Evolutionary conservation across 768 basidiomycete genomes (phyloP), one percentile per base, ranked within the genome.

Genomic region (Lactarius vividus): DNA sequence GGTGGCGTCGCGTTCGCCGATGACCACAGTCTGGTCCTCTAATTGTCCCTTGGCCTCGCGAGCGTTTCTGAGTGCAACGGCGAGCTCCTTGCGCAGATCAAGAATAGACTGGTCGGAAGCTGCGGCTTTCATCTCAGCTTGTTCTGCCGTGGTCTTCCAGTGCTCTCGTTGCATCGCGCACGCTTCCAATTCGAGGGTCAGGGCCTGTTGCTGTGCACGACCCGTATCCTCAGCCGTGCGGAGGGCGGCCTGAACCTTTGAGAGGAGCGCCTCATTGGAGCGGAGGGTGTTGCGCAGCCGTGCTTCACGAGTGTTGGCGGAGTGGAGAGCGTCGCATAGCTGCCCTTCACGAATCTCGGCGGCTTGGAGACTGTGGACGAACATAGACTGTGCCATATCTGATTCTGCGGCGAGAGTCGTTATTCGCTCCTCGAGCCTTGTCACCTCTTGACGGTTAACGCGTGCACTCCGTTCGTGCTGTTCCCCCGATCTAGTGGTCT

Each of bases 31-130:
- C 33, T 57, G 62, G 13, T 18, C 28, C 33, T 57, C 42, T 2
- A 57, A 39, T n/a, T 37, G 62, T 23, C 49, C 62, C 62, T 63
- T 49, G 31, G 46, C 56, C 56, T 57, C 56, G 23, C 44, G 62
- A 2, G 44, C 62, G 44, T 37, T 63, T 56, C 42, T 49, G 10
- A 8, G 28, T 29, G 44, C 62, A 13, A 28, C 44, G 23, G 56
- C 62, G 18, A 63, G 56, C 26, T 63, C 62, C 62, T 49, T 57
- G 39, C 62, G 56, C 28, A 63, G 20, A 29, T 57, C 26, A 33
- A 63, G 56, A 28, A 39, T 39, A 26, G 55, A 28, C 23, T 35
- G 56, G 33, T 57, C 62, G 33, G 56, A 31, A 29, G 44, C 56
- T 31, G 52, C 39, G 28, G 8, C 13, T 33, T 33, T 63, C 26